Conservation (phyloP, 2,329 filamentous ascomycete genomes). For the Talaromyces atroroseus region DNA sequence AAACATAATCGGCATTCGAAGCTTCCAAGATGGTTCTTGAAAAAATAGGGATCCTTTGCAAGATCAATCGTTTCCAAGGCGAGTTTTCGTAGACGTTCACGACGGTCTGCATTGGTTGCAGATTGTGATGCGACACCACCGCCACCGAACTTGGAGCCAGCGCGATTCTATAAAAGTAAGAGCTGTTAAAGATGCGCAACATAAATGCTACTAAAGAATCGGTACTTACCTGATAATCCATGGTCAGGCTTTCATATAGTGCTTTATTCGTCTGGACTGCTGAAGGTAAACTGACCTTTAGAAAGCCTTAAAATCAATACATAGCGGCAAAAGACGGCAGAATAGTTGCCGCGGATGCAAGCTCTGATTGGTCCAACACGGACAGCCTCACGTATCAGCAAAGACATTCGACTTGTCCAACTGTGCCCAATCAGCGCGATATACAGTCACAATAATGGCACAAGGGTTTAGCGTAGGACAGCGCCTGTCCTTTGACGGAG, state of each 20-base stretch:
- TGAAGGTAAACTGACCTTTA: neutral
- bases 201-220: neutral
- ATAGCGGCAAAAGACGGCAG: slow-evolving; percentile 12
- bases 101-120: slow-evolving; percentile 91
- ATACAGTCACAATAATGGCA: slow-evolving; percentile 22
- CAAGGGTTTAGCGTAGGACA: slow-evolving; percentile 55
- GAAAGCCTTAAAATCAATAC: neutral
- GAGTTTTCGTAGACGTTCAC: slow-evolving; percentile 94
- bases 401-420: neutral
- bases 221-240: slow-evolving; percentile 48
- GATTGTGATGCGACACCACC: slow-evolving; percentile 92
- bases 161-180: slow-evolving; percentile 64
- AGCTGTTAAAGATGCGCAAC: slow-evolving; percentile 12
- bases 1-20: slow-evolving; percentile 97
- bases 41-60: slow-evolving; percentile 99
- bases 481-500: slow-evolving; percentile 71
- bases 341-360: neutral
- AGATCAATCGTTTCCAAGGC: slow-evolving; percentile 98
- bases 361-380: slow-evolving; percentile 10
- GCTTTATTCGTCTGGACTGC: neutral
- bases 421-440: neutral
- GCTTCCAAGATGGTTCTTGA: slow-evolving; percentile 97
- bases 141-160: slow-evolving; percentile 95
- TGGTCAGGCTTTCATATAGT: slow-evolving; percentile 19
- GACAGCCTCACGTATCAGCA: neutral